These are phyloP conservation scores for Trametes villosa DNA, from an alignment of 768 basidiomycete species.

Conservation along the genomic window DNA sequence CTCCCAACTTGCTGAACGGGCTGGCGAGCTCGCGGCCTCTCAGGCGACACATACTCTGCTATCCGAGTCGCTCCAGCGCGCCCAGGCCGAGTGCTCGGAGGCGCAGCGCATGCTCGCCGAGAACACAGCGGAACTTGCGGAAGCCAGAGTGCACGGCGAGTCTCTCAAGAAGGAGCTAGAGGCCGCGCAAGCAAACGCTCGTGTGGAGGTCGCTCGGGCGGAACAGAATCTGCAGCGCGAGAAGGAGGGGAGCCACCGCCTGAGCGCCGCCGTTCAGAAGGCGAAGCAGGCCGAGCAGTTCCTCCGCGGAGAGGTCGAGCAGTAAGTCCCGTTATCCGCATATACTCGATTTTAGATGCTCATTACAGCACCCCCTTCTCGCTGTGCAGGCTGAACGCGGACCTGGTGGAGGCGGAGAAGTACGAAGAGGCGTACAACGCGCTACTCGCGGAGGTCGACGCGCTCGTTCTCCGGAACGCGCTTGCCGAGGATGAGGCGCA, in stretches of 20 bases:
- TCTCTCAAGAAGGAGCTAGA: slow-evolving; percentile 34
- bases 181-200: slow-evolving; percentile 32
- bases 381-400: slow-evolving; percentile 46
- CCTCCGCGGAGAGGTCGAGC: slow-evolving; percentile 67
- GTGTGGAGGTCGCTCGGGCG: slow-evolving; percentile 37
- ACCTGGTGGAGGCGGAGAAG: slow-evolving; percentile 61
- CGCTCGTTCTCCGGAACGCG: slow-evolving; percentile 69
- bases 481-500: slow-evolving; percentile 82
- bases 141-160: slow-evolving; percentile 28
- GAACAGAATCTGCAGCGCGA: slow-evolving; percentile 36
- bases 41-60: slow-evolving; percentile 48
- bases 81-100: slow-evolving; percentile 27
- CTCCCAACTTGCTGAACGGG: slow-evolving; percentile 26
- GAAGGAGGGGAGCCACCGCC: slow-evolving; percentile 46
- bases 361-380: not conserved
- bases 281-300: slow-evolving; percentile 68
- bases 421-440: slow-evolving; percentile 75
- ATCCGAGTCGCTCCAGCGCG: slow-evolving; percentile 43
- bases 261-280: slow-evolving; percentile 56
- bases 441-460: slow-evolving; percentile 64
- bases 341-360: not conserved
- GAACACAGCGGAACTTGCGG: slow-evolving; percentile 22
- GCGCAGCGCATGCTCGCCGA: slow-evolving; percentile 30
- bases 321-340: slow-evolving; percentile 49
- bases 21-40: slow-evolving; percentile 45